Evolutionary conservation across 306 rosid species (phyloP), one percentile per base, ranked within the genome.

Genomic region (Casuarina glauca): DNA sequence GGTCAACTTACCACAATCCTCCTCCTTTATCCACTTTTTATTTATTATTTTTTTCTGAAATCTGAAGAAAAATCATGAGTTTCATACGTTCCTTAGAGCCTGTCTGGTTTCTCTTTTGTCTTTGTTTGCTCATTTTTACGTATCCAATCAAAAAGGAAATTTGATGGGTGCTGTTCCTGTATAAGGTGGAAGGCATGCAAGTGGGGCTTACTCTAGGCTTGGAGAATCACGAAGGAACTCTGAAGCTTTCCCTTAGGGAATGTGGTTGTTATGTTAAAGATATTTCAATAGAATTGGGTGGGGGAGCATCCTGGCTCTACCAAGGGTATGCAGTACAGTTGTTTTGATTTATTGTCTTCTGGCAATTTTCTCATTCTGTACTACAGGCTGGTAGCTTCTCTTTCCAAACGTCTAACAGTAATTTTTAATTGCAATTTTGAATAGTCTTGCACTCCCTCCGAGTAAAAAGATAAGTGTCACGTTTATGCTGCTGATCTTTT

Each of bases 231-330:
- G 85, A 91, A 77, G 98, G 97, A 76, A 89, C 93, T 45, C 76
- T 89, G 84, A 87, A 88, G 80, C 88, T 92, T 77, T 80, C 86
- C 71, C 91, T 92, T 44, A 51, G 74, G 83, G 89, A 88, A 39
- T 84, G 89, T 76, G 86, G 91, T 55, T 91, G 95, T 81, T 57
- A 78, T 64, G 92, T 95, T 69, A 74, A 88, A 73, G 90, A 88
- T 36, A 92, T 95, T 74, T 88, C 90, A 79, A 89, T 92, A 79
- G 87, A 84, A 75, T 79, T 95, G 84, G 97, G 92, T 78, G 97
- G 96, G 70, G 98, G 98, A 84, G 91, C 97, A 64, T 95, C 98
- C 67, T 92, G 97, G 97, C 91, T 92, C 80, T 94, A 94, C 86
- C 98, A 92, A 90, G 97, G 98, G 98, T 94, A 91, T 48, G 55